A percentile compares a stretch with the other conserved stretches of the same genome.
These are phyloP conservation scores for Cyamopsis tetragonoloba DNA, from an alignment of 306 rosid species.

Conservation along the genomic window DNA sequence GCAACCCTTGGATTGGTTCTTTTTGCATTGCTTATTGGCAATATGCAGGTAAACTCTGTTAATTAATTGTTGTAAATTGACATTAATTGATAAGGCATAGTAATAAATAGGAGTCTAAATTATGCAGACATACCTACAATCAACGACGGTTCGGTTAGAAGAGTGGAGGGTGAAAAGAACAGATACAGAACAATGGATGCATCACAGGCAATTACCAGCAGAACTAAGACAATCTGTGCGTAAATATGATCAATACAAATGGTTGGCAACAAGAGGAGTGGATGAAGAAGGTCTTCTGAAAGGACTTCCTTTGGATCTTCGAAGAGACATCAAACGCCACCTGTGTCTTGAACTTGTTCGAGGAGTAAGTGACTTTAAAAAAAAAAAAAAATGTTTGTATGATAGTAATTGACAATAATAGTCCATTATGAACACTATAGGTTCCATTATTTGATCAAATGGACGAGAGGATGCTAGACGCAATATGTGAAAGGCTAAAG, in stretches of 20 bases:
- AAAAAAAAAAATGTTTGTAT: no score
- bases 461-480: slow-evolving; percentile 95
- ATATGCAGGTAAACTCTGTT: slow-evolving; percentile 73
- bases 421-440: slow-evolving; percentile 31
- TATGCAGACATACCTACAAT: slow-evolving; percentile 81
- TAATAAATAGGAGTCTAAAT: neutral
- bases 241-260: slow-evolving; percentile 80
- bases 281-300: slow-evolving; percentile 81
- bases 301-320: slow-evolving; percentile 76
- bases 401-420: no score
- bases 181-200: slow-evolving; percentile 98
- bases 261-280: slow-evolving; percentile 93
- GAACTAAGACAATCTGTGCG: slow-evolving; percentile 67
- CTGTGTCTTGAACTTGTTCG: slow-evolving; percentile 94
- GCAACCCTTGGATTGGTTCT: slow-evolving; percentile 87
- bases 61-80: neutral
- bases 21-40: slow-evolving; percentile 85
- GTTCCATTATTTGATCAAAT: slow-evolving; percentile 88
- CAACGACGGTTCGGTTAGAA: slow-evolving; percentile 74
- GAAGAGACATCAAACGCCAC: slow-evolving; percentile 90
- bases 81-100: neutral
- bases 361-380: slow-evolving; percentile 51
- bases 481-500: slow-evolving; percentile 88
- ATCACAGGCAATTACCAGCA: slow-evolving; percentile 77
- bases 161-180: slow-evolving; percentile 94